A percentile compares a stretch with the other conserved stretches of the same genome.
Conservation (phyloP, 164 flowering plant genomes). For the Aristolochia fimbriata region DNA sequence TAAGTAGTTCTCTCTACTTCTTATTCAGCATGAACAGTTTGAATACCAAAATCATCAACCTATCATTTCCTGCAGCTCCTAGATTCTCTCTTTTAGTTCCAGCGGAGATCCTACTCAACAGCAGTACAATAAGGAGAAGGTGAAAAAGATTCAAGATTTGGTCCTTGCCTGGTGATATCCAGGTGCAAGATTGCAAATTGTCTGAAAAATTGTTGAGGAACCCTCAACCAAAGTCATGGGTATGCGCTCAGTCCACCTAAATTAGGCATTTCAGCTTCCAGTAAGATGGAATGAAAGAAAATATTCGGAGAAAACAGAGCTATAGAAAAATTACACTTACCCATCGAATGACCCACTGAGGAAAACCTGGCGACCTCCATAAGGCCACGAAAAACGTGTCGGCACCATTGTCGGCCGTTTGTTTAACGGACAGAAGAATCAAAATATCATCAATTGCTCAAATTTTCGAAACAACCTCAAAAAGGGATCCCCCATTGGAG, state of each 20-base stretch:
- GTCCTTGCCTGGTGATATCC: constrained; percentile 30
- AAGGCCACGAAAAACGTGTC: constrained; percentile 28
- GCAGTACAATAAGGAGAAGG: not conserved
- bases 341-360: constrained; percentile 27
- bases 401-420: constrained; percentile 12
- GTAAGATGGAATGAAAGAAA: not conserved
- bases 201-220: constrained; percentile 21
- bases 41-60: too few species aligned
- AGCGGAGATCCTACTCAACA: not conserved
- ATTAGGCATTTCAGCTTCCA: not conserved
- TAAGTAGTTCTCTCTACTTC: too few species aligned
- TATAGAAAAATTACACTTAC: constrained; percentile 5
- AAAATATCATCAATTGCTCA: not conserved
- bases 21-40: too few species aligned
- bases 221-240: constrained; percentile 28
- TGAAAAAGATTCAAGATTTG: not conserved
- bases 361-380: constrained; percentile 29
- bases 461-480: not conserved
- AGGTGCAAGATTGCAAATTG: constrained; percentile 20
- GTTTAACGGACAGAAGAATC: not conserved
- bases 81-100: too few species aligned
- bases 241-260: constrained; percentile 26
- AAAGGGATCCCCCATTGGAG: not conserved
- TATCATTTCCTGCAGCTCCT: too few species aligned
- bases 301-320: not conserved